Conservation (phyloP, 768 basidiomycete genomes). For the Favolaschia claudopus region DNA sequence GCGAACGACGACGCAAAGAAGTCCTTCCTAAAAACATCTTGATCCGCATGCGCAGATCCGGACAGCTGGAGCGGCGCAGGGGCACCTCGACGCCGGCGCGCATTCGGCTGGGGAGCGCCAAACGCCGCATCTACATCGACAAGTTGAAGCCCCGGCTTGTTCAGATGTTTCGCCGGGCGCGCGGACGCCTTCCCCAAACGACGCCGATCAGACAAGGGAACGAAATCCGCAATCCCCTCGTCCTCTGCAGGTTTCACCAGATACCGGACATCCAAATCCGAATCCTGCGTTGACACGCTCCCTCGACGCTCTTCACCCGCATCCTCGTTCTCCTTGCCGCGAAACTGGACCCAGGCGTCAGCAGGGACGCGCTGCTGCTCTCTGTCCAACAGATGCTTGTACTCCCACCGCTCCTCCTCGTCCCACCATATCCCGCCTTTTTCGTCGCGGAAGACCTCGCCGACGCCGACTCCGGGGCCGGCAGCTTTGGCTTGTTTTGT, state of each 20-base stretch:
- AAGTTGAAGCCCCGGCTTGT: conserved; percentile 21
- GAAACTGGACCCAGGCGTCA: conserved; percentile 54
- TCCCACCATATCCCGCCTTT: conserved; percentile 76
- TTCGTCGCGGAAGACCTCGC: conserved; percentile 65
- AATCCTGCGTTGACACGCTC: conserved; percentile 59
- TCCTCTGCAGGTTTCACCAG: conserved; percentile 49
- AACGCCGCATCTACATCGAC: conserved; percentile 6
- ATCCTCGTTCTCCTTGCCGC: conserved; percentile 35
- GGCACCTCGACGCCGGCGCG: too few species aligned
- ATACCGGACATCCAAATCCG: conserved; percentile 59
- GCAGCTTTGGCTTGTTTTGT: conserved; percentile 59
- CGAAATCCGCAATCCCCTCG: conserved; percentile 46
- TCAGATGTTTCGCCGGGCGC: conserved; percentile 25
- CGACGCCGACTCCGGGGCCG: conserved; percentile 42
- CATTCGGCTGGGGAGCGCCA: too few species aligned
- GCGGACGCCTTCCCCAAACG: conserved; percentile 44
- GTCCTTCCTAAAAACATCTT: conserved; percentile 48
- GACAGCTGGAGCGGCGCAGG: too few species aligned
- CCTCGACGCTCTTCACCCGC: conserved; percentile 47
- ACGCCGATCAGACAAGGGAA: conserved; percentile 39
- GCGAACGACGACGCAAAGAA: conserved; percentile 56
- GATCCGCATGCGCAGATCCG: too few species aligned
- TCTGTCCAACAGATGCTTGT: conserved; percentile 63
- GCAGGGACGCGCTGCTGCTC: too few species aligned
- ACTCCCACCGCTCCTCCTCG: conserved; percentile 76